Evolutionary conservation across 352 stramenopile species (phyloP).

Genomic region (Globisporangium paddicum): DNA sequence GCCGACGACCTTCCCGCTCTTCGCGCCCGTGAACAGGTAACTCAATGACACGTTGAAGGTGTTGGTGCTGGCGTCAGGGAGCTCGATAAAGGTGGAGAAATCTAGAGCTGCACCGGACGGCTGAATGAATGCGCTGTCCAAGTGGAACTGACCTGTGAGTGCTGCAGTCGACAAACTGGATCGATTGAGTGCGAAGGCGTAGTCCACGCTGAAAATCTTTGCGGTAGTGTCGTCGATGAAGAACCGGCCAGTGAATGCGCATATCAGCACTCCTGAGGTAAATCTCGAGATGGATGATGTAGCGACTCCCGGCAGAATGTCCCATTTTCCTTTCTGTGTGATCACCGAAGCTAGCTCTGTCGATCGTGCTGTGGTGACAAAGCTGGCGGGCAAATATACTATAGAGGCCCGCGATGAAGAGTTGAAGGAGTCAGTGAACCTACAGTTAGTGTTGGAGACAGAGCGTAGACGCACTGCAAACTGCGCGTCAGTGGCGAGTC

Average conservation of each 20-base stretch:
- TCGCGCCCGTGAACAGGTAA: constrained; percentile 36
- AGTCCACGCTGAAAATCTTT: constrained; percentile 44
- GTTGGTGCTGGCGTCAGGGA: constrained; percentile 4
- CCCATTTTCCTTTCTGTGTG: constrained; percentile 26
- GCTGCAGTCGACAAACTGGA: constrained; percentile 5
- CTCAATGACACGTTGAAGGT: constrained; percentile 21
- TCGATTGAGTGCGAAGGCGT: constrained; percentile 29
- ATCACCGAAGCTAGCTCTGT: constrained; percentile 24
- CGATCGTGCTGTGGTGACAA: constrained; percentile 14
- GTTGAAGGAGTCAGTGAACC: constrained; percentile 29
- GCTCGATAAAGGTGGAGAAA: constrained; percentile 32
- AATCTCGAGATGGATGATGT: constrained; percentile 13
- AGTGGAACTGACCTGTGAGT: constrained; percentile 18
- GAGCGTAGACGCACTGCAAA: constrained; percentile 32
- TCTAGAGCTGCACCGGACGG: constrained; percentile 39
- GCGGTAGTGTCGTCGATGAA: constrained; percentile 41
- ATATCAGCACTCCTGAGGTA: constrained; percentile 32
- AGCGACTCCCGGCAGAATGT: constrained; percentile 24
- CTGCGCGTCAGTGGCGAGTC: constrained; percentile 26
- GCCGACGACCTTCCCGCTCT: constrained; percentile 42
- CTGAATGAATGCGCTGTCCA: constrained; percentile 45
- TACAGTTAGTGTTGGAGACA: constrained; percentile 27
- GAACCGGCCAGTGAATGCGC: constrained; percentile 44
- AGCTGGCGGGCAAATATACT: constrained; percentile 30
- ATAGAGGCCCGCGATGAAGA: constrained; percentile 37